Conservation (phyloP, 441 rosid species). For the Jatropha podagrica region DNA sequence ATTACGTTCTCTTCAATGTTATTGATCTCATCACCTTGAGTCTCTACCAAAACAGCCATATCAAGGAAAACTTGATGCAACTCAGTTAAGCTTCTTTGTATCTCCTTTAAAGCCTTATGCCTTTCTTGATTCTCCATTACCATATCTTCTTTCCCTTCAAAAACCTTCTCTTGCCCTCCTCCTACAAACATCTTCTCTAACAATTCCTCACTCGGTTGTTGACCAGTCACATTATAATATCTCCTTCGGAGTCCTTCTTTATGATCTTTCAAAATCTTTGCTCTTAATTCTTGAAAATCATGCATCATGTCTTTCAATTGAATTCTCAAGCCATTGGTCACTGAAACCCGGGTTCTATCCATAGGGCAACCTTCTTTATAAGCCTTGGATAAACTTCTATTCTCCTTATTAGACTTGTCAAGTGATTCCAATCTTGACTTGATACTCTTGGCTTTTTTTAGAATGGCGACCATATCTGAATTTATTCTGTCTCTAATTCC, state of each 20-base stretch:
- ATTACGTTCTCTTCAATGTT: conserved; percentile 34
- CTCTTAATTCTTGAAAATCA: conserved; percentile 41
- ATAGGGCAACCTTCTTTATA: conserved; percentile 36
- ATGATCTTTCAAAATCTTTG: conserved; percentile 33
- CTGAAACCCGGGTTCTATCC: conserved; percentile 36
- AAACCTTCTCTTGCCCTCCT: conserved; percentile 25
- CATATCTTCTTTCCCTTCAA: conserved; percentile 33
- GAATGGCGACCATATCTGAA: conserved; percentile 36
- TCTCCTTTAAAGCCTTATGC: conserved; percentile 40
- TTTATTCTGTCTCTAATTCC: conserved; percentile 40
- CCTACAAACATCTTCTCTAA: conserved; percentile 34
- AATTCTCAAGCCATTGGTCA: conserved; percentile 38
- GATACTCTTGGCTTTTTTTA: conserved; percentile 36
- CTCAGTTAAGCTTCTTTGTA: conserved; percentile 45
- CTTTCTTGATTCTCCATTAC: conserved; percentile 31
- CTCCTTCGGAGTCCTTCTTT: conserved; percentile 38
- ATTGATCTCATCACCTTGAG: conserved; percentile 37
- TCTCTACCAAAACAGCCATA: conserved; percentile 51
- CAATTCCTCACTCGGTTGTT: conserved; percentile 32
- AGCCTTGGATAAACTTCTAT: conserved; percentile 20
- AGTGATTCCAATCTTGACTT: conserved; percentile 38
- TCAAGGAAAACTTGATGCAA: conserved; percentile 47
- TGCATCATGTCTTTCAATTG: conserved; percentile 38
- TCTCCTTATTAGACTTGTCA: conserved; percentile 30
- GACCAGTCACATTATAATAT: conserved; percentile 35